Conservation (phyloP, 106 monocot species). For the Alisma plantagoaquatica region DNA sequence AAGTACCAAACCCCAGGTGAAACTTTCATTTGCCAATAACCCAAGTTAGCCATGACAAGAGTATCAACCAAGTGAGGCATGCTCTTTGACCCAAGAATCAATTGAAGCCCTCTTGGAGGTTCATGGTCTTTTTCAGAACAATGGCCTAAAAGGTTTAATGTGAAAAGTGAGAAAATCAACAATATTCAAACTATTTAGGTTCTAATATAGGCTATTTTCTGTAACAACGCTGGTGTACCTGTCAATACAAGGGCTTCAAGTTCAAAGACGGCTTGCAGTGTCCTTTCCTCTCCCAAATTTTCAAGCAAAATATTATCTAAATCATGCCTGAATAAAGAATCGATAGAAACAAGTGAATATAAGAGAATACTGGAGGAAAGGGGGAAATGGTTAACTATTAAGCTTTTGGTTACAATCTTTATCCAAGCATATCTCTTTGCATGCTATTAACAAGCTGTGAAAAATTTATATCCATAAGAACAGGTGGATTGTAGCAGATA, state of each 20-base stretch:
- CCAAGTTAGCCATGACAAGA: conserved; percentile 96
- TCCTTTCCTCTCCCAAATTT: conserved; percentile 72
- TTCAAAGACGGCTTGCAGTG: conserved; percentile 92
- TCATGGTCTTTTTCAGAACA: conserved; percentile 92
- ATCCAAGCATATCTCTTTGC: too few species aligned
- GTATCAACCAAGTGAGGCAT: conserved; percentile 86
- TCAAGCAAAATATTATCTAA: conserved; percentile 94
- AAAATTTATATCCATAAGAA: too few species aligned
- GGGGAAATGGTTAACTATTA: too few species aligned
- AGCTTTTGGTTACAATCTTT: too few species aligned
- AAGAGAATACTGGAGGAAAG: too few species aligned
- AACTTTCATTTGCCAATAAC: conserved; percentile 99
- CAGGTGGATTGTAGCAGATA: too few species aligned
- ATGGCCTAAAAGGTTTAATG: conserved; percentile 41
- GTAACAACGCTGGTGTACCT: too few species aligned
- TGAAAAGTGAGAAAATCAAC: neutral
- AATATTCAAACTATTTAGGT: neutral
- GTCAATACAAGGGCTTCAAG: conserved; percentile 96
- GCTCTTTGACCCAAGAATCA: conserved; percentile 76
- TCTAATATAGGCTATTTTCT: neutral
- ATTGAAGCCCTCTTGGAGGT: conserved; percentile 93
- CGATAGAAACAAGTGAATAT: too few species aligned
- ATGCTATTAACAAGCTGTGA: too few species aligned
- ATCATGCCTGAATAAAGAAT: conserved; percentile 58
- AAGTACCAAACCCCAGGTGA: conserved; percentile 91